Base-by-base conservation (phyloP, 2,329 filamentous ascomycete species). In the Nectriaceae sp. region DNA sequence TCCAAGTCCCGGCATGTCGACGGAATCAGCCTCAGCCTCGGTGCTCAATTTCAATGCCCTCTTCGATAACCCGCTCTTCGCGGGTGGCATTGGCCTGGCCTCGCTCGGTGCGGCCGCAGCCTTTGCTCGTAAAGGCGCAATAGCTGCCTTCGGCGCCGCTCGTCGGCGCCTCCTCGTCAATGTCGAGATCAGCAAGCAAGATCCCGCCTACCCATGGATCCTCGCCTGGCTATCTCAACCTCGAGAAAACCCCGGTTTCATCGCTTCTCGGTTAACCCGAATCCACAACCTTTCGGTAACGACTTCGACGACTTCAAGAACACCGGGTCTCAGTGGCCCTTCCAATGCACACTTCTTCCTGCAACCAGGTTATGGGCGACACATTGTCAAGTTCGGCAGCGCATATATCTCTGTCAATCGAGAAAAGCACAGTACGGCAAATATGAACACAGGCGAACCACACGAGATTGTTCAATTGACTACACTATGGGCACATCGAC, bases 381-480 rank as follows among this genome's bases (percentile, higher is more conserved):
- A 99, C 64, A 83, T 97, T 22, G 77, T 99, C 54, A 89, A 90
- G 52, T 94, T 95, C 68, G 85, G 85, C 50, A 87, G 88, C 59
- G 89, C 93, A 0, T 96, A 94, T 67, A 90, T 99, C 52, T 81
- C 88, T 2, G 90, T 99, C 54, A 88, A 88, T 61, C 80, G 94
- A 44, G 87, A 96, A 67, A 90, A 96, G 57, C 90, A 96, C 66
- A 81, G 80, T 31, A 94, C 91, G 47, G 86, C 89, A 1, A 89
- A 93, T 63, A 82, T 88, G 63, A 84, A 84, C 42, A 92, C 87
- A 21, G 94, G 93, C 48, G 88, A 90, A 59, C 94, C 94, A 1
- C 96, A 96, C 75, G 94, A 99, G 72, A 96, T 92, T 1, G 82
- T 99, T 41, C 94, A 90, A 49, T 74, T 99, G 50, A 97, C 93